Evolutionary conservation across 257 asterid genomes (phyloP).

Genomic region (Mitragyna speciosa): DNA sequence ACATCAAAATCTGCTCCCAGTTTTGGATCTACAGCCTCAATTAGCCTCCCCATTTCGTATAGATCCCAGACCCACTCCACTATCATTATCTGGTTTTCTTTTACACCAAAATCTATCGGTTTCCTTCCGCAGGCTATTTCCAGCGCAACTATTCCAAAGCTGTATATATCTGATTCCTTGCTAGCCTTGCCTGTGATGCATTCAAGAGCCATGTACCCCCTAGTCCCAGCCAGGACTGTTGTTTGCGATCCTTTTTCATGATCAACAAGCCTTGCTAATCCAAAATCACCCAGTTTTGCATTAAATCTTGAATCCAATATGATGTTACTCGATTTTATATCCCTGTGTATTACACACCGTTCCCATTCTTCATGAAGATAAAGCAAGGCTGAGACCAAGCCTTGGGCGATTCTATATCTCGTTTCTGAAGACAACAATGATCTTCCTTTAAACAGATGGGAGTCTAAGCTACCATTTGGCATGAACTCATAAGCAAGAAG

Average conservation of each 20-base stretch:
- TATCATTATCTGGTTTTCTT: conserved; percentile 11
- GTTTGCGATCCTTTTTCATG: conserved; percentile 44
- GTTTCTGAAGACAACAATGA: conserved; percentile 18
- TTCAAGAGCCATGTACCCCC: conserved; percentile 50
- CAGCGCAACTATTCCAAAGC: conserved; percentile 36
- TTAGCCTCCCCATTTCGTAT: conserved; percentile 19
- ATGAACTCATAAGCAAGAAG: conserved; percentile 46
- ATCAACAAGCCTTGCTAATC: conserved; percentile 46
- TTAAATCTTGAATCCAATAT: conserved; percentile 46
- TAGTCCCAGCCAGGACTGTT: conserved; percentile 38
- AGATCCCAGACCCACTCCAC: conserved; percentile 39
- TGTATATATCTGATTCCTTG: conserved; percentile 37
- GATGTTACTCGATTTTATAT: conserved; percentile 43
- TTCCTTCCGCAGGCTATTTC: conserved; percentile 39
- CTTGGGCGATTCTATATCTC: conserved; percentile 38
- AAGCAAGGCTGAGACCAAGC: conserved; percentile 40
- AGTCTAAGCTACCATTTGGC: conserved; percentile 50
- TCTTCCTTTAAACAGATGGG: conserved; percentile 25
- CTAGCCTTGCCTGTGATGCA: conserved; percentile 37
- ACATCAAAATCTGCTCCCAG: conserved; percentile 12
- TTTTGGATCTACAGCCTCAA: conserved; percentile 1
- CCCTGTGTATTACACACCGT: conserved; percentile 45
- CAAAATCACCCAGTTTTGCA: conserved; percentile 52
- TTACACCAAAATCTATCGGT: conserved; percentile 20
- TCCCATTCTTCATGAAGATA: conserved; percentile 49